These are phyloP conservation scores for Clonostachys chloroleuca DNA, from an alignment of 2,329 filamentous ascomycete species.

Conservation along the genomic window DNA sequence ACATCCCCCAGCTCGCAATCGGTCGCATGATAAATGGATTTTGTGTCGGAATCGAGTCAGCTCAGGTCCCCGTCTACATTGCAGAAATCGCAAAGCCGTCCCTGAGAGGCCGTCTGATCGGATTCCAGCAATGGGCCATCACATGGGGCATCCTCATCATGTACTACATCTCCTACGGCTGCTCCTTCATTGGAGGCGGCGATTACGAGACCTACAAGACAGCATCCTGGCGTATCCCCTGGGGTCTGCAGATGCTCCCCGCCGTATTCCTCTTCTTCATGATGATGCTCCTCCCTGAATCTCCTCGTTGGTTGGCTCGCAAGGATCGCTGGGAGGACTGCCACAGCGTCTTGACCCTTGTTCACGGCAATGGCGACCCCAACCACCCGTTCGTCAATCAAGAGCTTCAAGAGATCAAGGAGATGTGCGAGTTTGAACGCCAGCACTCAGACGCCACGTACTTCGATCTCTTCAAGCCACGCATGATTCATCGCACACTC, in stretches of 20 bases:
- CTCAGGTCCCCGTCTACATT: slow-evolving; percentile 68
- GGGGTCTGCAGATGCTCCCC: slow-evolving; percentile 62
- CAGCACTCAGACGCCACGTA: slow-evolving; percentile 66
- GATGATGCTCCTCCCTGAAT: slow-evolving; percentile 57
- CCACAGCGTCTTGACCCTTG: slow-evolving; percentile 47
- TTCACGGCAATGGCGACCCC: slow-evolving; percentile 62
- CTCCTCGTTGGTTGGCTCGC: slow-evolving; percentile 59
- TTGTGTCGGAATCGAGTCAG: slow-evolving; percentile 60
- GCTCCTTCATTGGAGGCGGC: slow-evolving; percentile 47
- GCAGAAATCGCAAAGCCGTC: slow-evolving; percentile 57
- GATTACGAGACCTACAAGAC: slow-evolving; percentile 28
- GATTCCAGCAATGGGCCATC: slow-evolving; percentile 71
- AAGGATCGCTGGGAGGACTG: slow-evolving; percentile 57
- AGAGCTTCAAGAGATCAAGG: slow-evolving; percentile 70
- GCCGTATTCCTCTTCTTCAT: slow-evolving; percentile 54
- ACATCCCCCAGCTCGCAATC: slow-evolving; percentile 45
- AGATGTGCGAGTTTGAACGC: slow-evolving; percentile 70
- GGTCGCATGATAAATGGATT: slow-evolving; percentile 62
- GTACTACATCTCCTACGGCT: slow-evolving; percentile 65
- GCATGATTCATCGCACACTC: slow-evolving; percentile 51
- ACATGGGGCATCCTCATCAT: slow-evolving; percentile 64
- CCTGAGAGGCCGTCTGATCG: slow-evolving; percentile 60
- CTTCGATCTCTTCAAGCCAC: slow-evolving; percentile 67
- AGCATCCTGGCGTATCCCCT: slow-evolving; percentile 59
- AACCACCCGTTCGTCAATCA: slow-evolving; percentile 60